phyloP scores from a whole-genome alignment of 148 eudicot genomes.

The Mesembryanthemum crystallinum region DNA sequence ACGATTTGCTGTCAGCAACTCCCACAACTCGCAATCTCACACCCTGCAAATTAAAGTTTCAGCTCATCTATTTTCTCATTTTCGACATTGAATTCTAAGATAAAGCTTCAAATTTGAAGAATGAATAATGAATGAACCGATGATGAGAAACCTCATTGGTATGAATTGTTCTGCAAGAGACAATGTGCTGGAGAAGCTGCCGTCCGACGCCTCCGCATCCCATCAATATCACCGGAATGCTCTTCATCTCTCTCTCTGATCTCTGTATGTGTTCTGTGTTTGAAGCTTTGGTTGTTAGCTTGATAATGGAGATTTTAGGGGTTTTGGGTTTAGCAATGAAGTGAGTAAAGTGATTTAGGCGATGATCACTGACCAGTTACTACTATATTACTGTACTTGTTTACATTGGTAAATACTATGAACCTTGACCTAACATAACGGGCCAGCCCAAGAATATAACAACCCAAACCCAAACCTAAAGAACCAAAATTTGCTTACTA shows the following conservation, averaged over 20 bases:
- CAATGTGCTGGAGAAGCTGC: slow-evolving; percentile 78
- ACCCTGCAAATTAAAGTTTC: slow-evolving; percentile 44
- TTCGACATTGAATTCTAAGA: not conserved
- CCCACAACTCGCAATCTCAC: slow-evolving; percentile 75
- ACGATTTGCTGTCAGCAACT: slow-evolving; percentile 73
- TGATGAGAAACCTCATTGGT: slow-evolving; percentile 38
- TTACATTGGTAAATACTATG: too few species aligned
- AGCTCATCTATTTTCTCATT: not conserved
- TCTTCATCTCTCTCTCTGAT: slow-evolving; percentile 47
- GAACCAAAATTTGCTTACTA: too few species aligned
- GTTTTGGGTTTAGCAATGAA: not conserved
- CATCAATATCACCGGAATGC: slow-evolving; percentile 56
- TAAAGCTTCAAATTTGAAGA: not conserved
- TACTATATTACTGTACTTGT: too few species aligned
- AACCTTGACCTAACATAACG: too few species aligned
- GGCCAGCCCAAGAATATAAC: too few species aligned
- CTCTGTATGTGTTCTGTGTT: not conserved
- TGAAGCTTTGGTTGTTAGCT: too few species aligned
- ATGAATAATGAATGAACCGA: not conserved
- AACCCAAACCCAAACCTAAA: too few species aligned
- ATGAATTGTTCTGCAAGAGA: slow-evolving; percentile 65
- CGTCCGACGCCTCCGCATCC: slow-evolving; percentile 98
- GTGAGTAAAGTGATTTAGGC: not conserved
- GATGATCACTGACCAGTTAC: too few species aligned
- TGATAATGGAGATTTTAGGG: not conserved